Conservation (phyloP, 1,284 basidiomycete genomes). For the Naganishia sp. region DNA sequence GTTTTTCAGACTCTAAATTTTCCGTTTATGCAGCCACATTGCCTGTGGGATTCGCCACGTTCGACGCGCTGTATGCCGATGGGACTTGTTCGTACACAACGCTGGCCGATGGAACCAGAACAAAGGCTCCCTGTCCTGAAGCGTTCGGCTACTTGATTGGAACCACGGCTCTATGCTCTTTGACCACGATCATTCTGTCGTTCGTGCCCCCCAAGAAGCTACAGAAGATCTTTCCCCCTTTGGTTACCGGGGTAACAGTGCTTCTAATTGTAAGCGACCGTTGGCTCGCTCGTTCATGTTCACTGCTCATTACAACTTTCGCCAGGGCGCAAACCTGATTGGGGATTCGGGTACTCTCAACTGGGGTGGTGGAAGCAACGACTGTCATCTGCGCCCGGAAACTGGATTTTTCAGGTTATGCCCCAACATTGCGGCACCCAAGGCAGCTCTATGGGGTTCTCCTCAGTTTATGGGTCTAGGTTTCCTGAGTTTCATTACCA, state of each 20-base stretch:
- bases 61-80: slow-evolving; percentile 71
- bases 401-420: slow-evolving; percentile 70
- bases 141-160: slow-evolving; percentile 76
- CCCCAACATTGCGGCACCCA: slow-evolving; percentile 67
- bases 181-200: slow-evolving; percentile 75
- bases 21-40: slow-evolving; percentile 65
- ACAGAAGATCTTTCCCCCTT: slow-evolving; percentile 67
- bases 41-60: slow-evolving; percentile 69
- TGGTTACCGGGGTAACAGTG: slow-evolving; percentile 65
- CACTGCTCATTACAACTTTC: slow-evolving; percentile 12
- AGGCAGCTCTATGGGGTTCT: slow-evolving; percentile 66
- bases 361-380: slow-evolving; percentile 74
- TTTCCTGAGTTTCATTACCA: slow-evolving; percentile 75
- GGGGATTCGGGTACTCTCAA: slow-evolving; percentile 72
- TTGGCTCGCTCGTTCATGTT: not conserved
- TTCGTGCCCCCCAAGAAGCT: slow-evolving; percentile 62
- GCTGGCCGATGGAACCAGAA: slow-evolving; percentile 63
- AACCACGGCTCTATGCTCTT: slow-evolving; percentile 71
- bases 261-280: slow-evolving; percentile 33
- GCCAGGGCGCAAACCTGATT: slow-evolving; percentile 66
- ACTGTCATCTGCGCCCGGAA: slow-evolving; percentile 63
- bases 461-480: slow-evolving; percentile 81
- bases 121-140: slow-evolving; percentile 67
- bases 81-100: slow-evolving; percentile 71
- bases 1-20: slow-evolving; percentile 59